phyloP scores from a whole-genome alignment of 2,329 filamentous ascomycete genomes.

The Dactylellina haptotyla region DNA sequence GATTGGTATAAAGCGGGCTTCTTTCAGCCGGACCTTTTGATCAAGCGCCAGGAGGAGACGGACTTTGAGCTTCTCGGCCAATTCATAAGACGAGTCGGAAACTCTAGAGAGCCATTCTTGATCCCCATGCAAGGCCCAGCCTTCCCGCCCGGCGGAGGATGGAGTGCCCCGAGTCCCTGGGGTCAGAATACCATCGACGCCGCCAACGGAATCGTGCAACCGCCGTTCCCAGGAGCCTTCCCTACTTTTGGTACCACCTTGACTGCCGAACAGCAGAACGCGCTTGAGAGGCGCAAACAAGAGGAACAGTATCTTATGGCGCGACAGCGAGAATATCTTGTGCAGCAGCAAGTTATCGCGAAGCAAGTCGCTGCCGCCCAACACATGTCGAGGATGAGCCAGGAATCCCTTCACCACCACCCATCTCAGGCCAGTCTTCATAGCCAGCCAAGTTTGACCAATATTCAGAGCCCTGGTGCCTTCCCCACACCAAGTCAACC shows the following conservation, averaged over 20 bases:
- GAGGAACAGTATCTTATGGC: slow-evolving; percentile 98
- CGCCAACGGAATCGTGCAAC: slow-evolving; percentile 73
- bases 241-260: slow-evolving; percentile 96
- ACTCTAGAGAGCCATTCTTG: slow-evolving; percentile 95
- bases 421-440: slow-evolving; percentile 95
- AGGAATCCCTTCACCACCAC: slow-evolving; percentile 83
- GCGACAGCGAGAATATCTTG: slow-evolving; percentile 90
- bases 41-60: slow-evolving; percentile 91
- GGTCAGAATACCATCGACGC: slow-evolving; percentile 60
- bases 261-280: slow-evolving; percentile 97
- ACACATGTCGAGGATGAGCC: slow-evolving; percentile 66
- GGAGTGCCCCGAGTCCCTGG: slow-evolving; percentile 61
- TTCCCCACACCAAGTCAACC: slow-evolving; percentile 56
- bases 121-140: slow-evolving; percentile 93
- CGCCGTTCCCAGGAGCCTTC: slow-evolving; percentile 91
- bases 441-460: slow-evolving; percentile 95
- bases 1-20: slow-evolving; percentile 99
- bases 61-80: slow-evolving; percentile 97
- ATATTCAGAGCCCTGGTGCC: slow-evolving; percentile 68
- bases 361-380: slow-evolving; percentile 75
- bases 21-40: slow-evolving; percentile 91
- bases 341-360: slow-evolving; percentile 79
- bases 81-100: slow-evolving; percentile 92
- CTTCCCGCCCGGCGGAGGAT: slow-evolving; percentile 46
- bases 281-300: slow-evolving; percentile 92